Conservation (phyloP, 768 basidiomycete species). For the Mycena maculata region DNA sequence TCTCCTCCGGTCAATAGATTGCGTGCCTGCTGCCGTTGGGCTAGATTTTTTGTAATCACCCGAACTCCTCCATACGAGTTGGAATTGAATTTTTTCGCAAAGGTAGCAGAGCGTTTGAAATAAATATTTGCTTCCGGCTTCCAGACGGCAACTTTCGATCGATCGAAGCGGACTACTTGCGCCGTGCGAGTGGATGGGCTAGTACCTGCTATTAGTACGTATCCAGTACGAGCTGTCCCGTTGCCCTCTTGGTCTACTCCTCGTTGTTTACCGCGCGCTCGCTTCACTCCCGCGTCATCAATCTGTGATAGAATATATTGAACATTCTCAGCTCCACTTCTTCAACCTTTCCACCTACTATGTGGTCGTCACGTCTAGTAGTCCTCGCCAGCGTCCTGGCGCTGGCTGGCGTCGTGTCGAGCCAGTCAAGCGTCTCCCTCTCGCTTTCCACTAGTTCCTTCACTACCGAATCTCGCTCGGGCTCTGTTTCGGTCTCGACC, state of each 20-base stretch:
- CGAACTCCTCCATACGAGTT: too few relatives aligned
- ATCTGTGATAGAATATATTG: slow-evolving; percentile 12
- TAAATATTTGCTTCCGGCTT: too few relatives aligned
- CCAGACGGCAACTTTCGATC: too few relatives aligned
- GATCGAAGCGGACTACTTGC: too few relatives aligned
- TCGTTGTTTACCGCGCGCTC: slow-evolving; percentile 35
- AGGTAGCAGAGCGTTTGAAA: too few relatives aligned
- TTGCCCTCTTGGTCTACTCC: too few relatives aligned
- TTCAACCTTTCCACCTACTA: slow-evolving; percentile 19
- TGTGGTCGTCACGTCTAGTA: slow-evolving; percentile 34
- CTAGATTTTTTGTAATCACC: slow-evolving; percentile 27
- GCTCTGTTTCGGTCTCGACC: slow-evolving; percentile 62
- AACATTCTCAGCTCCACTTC: slow-evolving; percentile 18
- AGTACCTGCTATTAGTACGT: too few relatives aligned
- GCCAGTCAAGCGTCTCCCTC: slow-evolving; percentile 57
- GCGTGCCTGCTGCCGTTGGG: slow-evolving; percentile 30
- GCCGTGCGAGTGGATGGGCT: too few relatives aligned
- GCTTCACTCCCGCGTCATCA: slow-evolving; percentile 1
- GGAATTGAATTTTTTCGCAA: too few relatives aligned
- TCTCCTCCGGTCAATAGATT: slow-evolving; percentile 39
- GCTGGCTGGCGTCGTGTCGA: slow-evolving; percentile 36
- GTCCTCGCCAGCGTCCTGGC: slow-evolving; percentile 51
- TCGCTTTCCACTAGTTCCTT: slow-evolving; percentile 66
- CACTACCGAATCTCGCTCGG: slow-evolving; percentile 60
- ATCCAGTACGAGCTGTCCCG: too few relatives aligned